phyloP scores from a whole-genome alignment of 495 filamentous ascomycete genomes.

The Hypoxylon fuscum region DNA sequence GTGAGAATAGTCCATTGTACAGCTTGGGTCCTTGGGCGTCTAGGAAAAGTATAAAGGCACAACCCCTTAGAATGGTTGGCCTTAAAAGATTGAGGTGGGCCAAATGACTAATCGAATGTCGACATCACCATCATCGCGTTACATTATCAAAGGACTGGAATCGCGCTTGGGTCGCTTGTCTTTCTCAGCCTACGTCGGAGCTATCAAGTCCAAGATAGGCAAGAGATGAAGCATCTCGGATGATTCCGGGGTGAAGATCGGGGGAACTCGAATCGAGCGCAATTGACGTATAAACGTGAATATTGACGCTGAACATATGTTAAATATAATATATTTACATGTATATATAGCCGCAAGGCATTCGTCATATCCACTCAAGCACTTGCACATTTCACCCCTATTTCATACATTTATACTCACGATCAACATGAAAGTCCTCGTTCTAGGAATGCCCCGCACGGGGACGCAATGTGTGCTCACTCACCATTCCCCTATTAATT shows the following conservation, averaged over 20 bases:
- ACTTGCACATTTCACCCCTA: background rate
- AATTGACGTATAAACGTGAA: background rate
- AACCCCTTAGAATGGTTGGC: too few species aligned
- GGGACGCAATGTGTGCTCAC: conserved; percentile 72
- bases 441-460: conserved; percentile 69
- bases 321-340: conserved; percentile 4
- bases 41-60: too few species aligned
- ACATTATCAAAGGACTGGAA: background rate
- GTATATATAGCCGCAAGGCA: conserved; percentile 19
- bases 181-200: background rate
- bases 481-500: background rate
- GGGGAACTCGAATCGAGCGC: conserved; percentile 11
- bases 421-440: conserved; percentile 74
- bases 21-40: background rate
- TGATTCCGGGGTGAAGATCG: conserved; percentile 10
- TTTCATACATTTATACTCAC: background rate
- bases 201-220: conserved; percentile 14
- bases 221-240: conserved; percentile 8
- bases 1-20: background rate
- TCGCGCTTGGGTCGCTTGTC: background rate
- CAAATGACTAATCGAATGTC: conserved; percentile 3
- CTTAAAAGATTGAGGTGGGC: background rate
- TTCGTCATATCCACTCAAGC: background rate
- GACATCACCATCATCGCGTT: background rate
- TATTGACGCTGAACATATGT: background rate